Evolutionary conservation across 139 green algal genomes (phyloP), one percentile per base, ranked within the genome.

Genomic region (Tetraselmis striata): DNA sequence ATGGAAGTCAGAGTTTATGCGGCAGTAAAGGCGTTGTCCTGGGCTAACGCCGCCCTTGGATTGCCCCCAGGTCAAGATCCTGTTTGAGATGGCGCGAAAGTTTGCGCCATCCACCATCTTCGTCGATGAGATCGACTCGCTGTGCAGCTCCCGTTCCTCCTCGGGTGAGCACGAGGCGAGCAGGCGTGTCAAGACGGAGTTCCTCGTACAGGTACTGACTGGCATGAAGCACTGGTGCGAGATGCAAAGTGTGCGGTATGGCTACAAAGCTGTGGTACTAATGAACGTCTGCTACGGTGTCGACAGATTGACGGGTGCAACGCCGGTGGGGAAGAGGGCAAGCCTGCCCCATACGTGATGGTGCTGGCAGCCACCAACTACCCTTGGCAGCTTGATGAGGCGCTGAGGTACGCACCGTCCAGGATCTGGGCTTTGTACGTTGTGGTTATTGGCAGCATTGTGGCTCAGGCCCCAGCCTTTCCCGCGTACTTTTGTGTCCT

Each of bases 321-420:
- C 77, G 81, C 28, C 58, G 81, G 76, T 75, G 5, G 81, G 84
- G 77, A 81, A 32, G 25, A 81, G 84, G 74, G 32, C 59, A 31
- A 80, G 5, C 28, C 5, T 58, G 28, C 26, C 30, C 88, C 90
- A 78, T 88, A 93, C 77, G 95, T 98, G 59, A 97, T 98, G 94
- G 93, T 98, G 78, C 90, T 98, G 67, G 95, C 95, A 0, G 95
- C 95, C 75, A 98, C 95, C 59, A 98, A 98, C 91, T 98, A 96
- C 85, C 95, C 95, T 1, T 98, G 95, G 95, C 93, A 98, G 86
- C 92, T 98, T 24, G 95, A 98, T 76, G 95, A 98, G 86, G 95
- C 95, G 2, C 88, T 98, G 87, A 84, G 93, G 84, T 0, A 76
- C 84, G 31, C 81, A n/a, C n/a, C n/a, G n/a, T 67, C 45, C 5